These are phyloP conservation scores for Coelastrella sp. DNA, from an alignment of 139 green algal genomes.

Conservation along the genomic window DNA sequence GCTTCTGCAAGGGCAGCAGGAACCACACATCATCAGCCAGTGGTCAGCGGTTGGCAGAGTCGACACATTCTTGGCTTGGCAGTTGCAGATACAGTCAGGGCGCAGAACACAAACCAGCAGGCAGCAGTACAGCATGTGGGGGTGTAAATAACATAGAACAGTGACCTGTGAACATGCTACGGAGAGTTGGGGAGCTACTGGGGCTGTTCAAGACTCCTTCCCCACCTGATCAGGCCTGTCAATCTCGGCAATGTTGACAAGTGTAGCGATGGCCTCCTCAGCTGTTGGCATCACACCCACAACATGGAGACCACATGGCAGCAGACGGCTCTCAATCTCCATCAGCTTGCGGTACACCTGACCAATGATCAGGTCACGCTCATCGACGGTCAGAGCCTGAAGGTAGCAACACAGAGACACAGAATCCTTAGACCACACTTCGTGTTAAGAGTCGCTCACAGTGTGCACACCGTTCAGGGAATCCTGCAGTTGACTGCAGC, in stretches of 20 bases:
- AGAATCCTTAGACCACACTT: background rate
- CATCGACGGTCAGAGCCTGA: conserved; percentile 81
- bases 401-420: conserved; percentile 45
- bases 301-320: conserved; percentile 98
- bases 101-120: no score
- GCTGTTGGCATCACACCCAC: conserved; percentile 93
- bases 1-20: conserved; percentile 56
- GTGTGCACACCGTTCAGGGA: no score
- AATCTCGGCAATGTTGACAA: conserved; percentile 98
- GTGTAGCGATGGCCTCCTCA: conserved; percentile 96
- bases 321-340: conserved; percentile 99
- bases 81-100: no score
- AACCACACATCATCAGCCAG: no score
- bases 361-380: conserved; percentile 88
- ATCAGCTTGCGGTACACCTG: conserved; percentile 96
- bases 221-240: conserved; percentile 86
- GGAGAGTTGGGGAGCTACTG: no score
- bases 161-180: background rate
- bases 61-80: no score
- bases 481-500: no score
- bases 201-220: background rate
- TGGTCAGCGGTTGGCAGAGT: no score
- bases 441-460: no score
- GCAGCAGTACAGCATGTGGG: no score
- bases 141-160: background rate